Evolutionary conservation across 257 asterid species (phyloP).

Genomic region (Prunella vulgaris): DNA sequence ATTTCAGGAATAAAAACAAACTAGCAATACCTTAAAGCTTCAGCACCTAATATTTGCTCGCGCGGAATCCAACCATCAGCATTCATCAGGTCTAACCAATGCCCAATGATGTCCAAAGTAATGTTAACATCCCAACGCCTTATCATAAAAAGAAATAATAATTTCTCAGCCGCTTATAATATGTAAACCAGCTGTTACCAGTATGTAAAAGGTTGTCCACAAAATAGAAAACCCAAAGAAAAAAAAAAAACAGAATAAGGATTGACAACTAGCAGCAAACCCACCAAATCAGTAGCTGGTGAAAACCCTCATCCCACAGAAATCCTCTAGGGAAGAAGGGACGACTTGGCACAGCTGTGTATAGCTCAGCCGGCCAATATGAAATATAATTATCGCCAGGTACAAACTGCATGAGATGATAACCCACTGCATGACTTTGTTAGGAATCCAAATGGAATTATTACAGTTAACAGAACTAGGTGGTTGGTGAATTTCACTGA

Average conservation of each 20-base stretch:
- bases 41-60: conserved; percentile 96
- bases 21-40: conserved; percentile 69
- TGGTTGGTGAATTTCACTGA: background rate
- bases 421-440: conserved; percentile 37
- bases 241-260: background rate
- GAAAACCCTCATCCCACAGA: conserved; percentile 99
- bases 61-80: conserved; percentile 99
- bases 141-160: conserved; percentile 22
- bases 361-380: conserved; percentile 98
- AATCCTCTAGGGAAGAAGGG: conserved; percentile 98
- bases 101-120: conserved; percentile 87
- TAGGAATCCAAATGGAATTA: conserved; percentile 30
- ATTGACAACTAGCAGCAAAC: conserved; percentile 25
- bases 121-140: conserved; percentile 98
- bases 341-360: conserved; percentile 98
- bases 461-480: conserved; percentile 4
- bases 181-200: background rate
- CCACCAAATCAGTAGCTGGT: conserved; percentile 86
- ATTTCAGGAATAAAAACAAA: conserved; percentile 17
- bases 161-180: background rate
- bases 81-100: conserved; percentile 97
- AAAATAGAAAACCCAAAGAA: background rate
- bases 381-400: conserved; percentile 46
- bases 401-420: conserved; percentile 57
- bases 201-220: conserved; percentile 5